Base-by-base conservation (phyloP, 441 rosid species). In the Sinapis alba region DNA sequence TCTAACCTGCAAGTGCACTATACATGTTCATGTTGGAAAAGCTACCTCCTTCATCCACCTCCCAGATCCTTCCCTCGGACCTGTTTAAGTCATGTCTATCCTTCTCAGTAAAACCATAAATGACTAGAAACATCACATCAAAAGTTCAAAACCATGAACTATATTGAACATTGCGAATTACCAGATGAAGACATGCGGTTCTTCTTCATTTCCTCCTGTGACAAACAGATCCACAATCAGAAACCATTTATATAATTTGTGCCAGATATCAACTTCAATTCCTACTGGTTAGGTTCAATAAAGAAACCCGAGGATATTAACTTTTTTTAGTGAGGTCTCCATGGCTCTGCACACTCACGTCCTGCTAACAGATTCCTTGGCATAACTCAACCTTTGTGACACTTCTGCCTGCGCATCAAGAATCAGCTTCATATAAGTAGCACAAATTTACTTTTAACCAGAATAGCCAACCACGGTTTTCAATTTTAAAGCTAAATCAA, bases 121-220 rank as follows among this genome's bases (percentile, higher is more conserved):
- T 16, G 32, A 65, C 34, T 34, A 77, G 5, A 41, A 60, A 60
- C 70, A 18, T 36, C 26, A 11, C 30, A 61, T 20, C 60, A 65
- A 34, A 26, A 72, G 3, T 9, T 20, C 60, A 65, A 34, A 26
- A 72, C 5, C 12, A 27, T 27, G n/a, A 54, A 78, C 15, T 51
- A 43, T 57, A 21, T 23, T 9, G 30, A 36, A 16, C 26, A 19
- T 65, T 10, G 50, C n/a, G 13, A 21, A 26, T 63, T 89, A 94
- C 99, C 93, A 75, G 91, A 84, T 27, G 91, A 79, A 53, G 88
- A 75, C 83, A 80, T 88, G 47, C 97, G 90, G 75, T 93, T 93
- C 77, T 50, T 96, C 84, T 93, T 96, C 98, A 96, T 85, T 87
- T 96, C 98, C 92, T 93, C 98, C 97, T 96, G 88, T 77, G 74